phyloP scores from a whole-genome alignment of 176 grass and related monocot species.

The Musa itinerans region DNA sequence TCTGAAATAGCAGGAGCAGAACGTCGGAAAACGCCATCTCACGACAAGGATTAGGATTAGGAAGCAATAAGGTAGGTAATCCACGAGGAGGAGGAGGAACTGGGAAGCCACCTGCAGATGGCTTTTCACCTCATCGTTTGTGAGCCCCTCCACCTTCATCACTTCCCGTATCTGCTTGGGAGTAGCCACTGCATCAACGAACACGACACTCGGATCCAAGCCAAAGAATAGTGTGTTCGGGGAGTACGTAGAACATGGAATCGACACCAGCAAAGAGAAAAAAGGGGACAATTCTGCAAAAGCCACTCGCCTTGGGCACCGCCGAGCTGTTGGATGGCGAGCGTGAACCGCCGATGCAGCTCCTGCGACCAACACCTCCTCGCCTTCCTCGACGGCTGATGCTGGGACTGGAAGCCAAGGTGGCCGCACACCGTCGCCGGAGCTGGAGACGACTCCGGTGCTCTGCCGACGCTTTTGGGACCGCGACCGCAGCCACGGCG shows the following conservation, averaged over 20 bases:
- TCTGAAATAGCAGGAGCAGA: constrained; percentile 28
- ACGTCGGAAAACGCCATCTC: too few species aligned
- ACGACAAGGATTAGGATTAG: too few species aligned
- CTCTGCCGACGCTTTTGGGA: neutral
- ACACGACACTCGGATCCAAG: neutral
- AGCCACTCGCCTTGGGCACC: constrained; percentile 49
- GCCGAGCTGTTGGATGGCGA: constrained; percentile 66
- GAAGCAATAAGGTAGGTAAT: too few species aligned
- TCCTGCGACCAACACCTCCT: constrained; percentile 84
- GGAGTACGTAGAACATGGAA: too few species aligned
- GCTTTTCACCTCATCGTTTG: constrained; percentile 93
- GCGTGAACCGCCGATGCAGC: constrained; percentile 64
- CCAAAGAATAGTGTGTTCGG: too few species aligned
- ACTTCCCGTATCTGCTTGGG: constrained; percentile 87
- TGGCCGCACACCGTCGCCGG: neutral
- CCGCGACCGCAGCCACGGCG: neutral
- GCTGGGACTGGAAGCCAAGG: neutral
- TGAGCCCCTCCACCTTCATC: constrained; percentile 92
- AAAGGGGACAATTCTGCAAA: too few species aligned
- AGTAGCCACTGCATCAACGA: constrained; percentile 48
- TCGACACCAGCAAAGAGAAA: too few species aligned
- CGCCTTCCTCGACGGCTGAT: constrained; percentile 46
- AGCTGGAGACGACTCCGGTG: neutral
- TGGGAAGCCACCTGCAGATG: constrained; percentile 54
- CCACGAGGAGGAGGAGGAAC: too few species aligned